phyloP scores from a whole-genome alignment of 148 eudicot genomes.

The Nepenthes gracilis region DNA sequence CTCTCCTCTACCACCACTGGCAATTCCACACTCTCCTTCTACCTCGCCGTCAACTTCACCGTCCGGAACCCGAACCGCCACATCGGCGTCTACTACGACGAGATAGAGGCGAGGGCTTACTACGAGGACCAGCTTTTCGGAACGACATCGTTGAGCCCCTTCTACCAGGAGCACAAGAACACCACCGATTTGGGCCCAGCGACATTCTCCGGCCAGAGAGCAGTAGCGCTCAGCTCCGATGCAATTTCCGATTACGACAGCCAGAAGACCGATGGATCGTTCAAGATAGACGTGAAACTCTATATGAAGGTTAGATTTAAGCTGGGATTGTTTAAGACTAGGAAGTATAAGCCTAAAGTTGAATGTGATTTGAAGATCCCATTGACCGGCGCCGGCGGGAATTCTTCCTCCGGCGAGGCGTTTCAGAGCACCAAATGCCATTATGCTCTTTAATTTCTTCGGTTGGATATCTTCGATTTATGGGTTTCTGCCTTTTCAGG shows the following conservation, averaged over 20 bases:
- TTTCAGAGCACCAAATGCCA: conserved; percentile 32
- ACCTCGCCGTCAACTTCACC: conserved; percentile 50
- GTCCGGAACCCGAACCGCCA: conserved; percentile 63
- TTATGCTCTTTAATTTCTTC: conserved; percentile 5
- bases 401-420: conserved; percentile 10
- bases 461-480: no score
- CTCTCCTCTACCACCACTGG: conserved; percentile 1
- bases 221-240: conserved; percentile 10
- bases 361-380: conserved; percentile 51
- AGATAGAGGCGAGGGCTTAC: conserved; percentile 30
- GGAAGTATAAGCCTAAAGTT: conserved; percentile 18
- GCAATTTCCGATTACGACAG: conserved; percentile 13
- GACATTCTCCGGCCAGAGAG: conserved; percentile 20
- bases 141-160: conserved; percentile 4
- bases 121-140: conserved; percentile 37
- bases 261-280: conserved; percentile 22
- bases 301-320: conserved; percentile 31
- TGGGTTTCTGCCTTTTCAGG: no score
- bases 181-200: conserved; percentile 17
- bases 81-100: conserved; percentile 57
- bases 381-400: conserved; percentile 9
- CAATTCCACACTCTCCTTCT: conserved; percentile 29
- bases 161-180: conserved; percentile 44
- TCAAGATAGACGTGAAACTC: conserved; percentile 32
- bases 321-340: conserved; percentile 27